phyloP scores from a whole-genome alignment of 202 grass and related monocot species.

The Musa balbisiana region DNA sequence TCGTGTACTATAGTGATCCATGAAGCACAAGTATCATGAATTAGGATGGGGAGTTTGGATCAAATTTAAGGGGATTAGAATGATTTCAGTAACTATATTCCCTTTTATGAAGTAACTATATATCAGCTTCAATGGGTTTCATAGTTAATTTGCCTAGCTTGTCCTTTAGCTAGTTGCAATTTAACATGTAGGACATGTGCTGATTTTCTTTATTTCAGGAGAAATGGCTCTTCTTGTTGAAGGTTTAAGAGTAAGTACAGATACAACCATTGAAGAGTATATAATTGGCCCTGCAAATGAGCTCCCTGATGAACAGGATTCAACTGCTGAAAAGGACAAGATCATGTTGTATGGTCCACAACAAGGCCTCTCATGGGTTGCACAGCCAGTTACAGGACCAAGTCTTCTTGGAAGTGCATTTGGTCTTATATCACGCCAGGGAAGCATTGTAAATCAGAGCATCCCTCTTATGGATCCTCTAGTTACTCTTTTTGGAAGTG shows the following conservation, averaged over 20 bases:
- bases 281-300: slow-evolving; percentile 38
- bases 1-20: too few species aligned
- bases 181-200: neutral
- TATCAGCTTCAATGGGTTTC: neutral
- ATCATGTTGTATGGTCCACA: slow-evolving; percentile 70
- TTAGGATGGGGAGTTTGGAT: too few species aligned
- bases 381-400: slow-evolving; percentile 44
- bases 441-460: slow-evolving; percentile 46
- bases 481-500: slow-evolving; percentile 52
- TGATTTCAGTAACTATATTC: too few species aligned
- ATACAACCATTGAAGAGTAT: slow-evolving; percentile 75
- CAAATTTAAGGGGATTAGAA: too few species aligned
- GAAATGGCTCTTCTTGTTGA: slow-evolving; percentile 85
- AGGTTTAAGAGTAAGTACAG: slow-evolving; percentile 33
- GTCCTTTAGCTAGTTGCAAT: neutral
- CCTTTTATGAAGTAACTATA: too few species aligned
- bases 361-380: slow-evolving; percentile 53
- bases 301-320: neutral
- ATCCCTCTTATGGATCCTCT: slow-evolving; percentile 56
- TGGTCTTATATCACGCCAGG: slow-evolving; percentile 39
- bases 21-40: too few species aligned
- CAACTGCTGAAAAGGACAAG: slow-evolving; percentile 29
- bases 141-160: slow-evolving; percentile 2
- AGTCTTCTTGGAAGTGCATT: slow-evolving; percentile 37
- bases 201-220: slow-evolving; percentile 25